Percentiles rank a stretch among this genome's conserved stretches.
phyloP scores from a whole-genome alignment of 1,284 basidiomycete species.

The Cystobasidium pallidum region DNA sequence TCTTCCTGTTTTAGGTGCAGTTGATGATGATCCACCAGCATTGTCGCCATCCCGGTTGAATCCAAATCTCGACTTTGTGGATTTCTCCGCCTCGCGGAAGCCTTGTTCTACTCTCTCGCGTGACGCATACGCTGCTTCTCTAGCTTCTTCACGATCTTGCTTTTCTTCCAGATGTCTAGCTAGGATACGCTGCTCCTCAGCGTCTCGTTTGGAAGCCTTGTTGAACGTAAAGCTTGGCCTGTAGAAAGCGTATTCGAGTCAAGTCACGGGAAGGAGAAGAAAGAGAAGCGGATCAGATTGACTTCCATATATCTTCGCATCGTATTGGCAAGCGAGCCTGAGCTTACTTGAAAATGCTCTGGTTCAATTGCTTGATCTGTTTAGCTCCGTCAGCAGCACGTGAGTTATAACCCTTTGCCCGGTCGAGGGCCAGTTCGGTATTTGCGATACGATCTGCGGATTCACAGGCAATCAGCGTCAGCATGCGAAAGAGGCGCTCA shows the following conservation, averaged over 20 bases:
- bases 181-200: slow-evolving; percentile 84
- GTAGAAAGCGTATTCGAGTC: not conserved
- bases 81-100: slow-evolving; percentile 63
- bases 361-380: slow-evolving; percentile 90
- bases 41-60: slow-evolving; percentile 57
- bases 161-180: slow-evolving; percentile 88
- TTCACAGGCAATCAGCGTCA: no score
- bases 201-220: slow-evolving; percentile 78
- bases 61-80: slow-evolving; percentile 47
- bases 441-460: slow-evolving; percentile 73
- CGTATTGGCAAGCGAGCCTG: not conserved
- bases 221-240: slow-evolving; percentile 51
- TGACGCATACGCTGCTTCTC: slow-evolving; percentile 81
- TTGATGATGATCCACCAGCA: slow-evolving; percentile 56
- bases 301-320: no score
- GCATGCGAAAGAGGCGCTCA: not conserved
- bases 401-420: slow-evolving; percentile 84
- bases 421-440: slow-evolving; percentile 93
- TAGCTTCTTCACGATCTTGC: slow-evolving; percentile 77
- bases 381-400: slow-evolving; percentile 91
- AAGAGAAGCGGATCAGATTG: no score
- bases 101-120: slow-evolving; percentile 83
- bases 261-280: not conserved
- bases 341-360: slow-evolving; percentile 78
- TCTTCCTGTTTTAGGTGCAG: slow-evolving; percentile 28